These are phyloP conservation scores for Phytophthora cryptogea DNA, from an alignment of 352 stramenopile genomes.

Conservation along the genomic window DNA sequence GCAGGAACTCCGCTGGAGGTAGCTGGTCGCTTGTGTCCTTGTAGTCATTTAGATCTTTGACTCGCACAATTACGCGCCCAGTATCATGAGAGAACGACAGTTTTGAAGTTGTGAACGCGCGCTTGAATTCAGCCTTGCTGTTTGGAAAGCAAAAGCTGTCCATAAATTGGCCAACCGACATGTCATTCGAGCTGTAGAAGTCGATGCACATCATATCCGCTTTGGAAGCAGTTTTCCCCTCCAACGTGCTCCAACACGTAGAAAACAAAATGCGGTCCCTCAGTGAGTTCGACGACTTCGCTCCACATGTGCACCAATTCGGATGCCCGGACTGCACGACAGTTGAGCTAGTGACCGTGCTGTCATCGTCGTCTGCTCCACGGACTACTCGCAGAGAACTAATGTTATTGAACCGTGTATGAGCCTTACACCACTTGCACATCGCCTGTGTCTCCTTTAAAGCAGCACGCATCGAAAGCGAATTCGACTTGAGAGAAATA, in stretches of 20 bases:
- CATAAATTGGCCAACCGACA: conserved; percentile 83
- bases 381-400: conserved; percentile 66
- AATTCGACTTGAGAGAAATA: conserved; percentile 86
- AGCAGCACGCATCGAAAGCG: conserved; percentile 79
- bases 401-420: conserved; percentile 86
- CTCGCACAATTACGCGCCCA: conserved; percentile 64
- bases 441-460: conserved; percentile 81
- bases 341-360: conserved; percentile 15
- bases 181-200: conserved; percentile 87
- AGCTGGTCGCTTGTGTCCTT: conserved; percentile 68
- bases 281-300: conserved; percentile 55
- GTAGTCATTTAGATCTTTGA: conserved; percentile 73
- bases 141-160: conserved; percentile 78
- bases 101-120: conserved; percentile 77
- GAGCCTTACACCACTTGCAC: conserved; percentile 86
- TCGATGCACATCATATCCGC: conserved; percentile 90
- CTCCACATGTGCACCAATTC: conserved; percentile 65
- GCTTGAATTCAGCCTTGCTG: conserved; percentile 77
- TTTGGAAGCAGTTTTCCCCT: conserved; percentile 77
- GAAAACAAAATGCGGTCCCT: conserved; percentile 84
- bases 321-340: conserved; percentile 39
- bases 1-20: conserved; percentile 54
- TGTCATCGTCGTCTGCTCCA: conserved; percentile 25
- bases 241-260: conserved; percentile 82
- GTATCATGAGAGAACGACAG: conserved; percentile 87